These are phyloP conservation scores for Rhinocladiella similis DNA, from an alignment of 2,329 filamentous ascomycete species.

Conservation along the genomic window DNA sequence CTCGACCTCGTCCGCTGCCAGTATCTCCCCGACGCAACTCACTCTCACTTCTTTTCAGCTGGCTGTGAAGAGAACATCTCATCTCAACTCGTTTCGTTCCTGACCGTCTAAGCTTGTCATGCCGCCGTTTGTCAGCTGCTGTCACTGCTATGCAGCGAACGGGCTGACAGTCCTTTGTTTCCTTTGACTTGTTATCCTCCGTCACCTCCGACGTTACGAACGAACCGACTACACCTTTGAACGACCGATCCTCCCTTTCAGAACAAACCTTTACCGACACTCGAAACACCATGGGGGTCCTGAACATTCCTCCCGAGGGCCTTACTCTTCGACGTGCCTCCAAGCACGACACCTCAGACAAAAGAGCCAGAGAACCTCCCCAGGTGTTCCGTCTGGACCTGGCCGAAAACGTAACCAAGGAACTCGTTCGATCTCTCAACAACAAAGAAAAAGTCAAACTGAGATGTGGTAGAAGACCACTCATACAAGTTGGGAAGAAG, in stretches of 20 bases:
- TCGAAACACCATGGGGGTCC: conserved; percentile 20
- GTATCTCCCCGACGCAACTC: conserved; percentile 9
- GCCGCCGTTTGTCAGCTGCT: conserved; percentile 17
- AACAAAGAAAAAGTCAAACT: conserved; percentile 45
- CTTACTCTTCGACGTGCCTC: conserved; percentile 12
- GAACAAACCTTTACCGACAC: not conserved
- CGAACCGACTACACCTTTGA: conserved; percentile 5
- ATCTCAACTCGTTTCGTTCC: conserved; percentile 12
- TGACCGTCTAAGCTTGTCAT: conserved; percentile 15
- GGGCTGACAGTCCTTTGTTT: conserved; percentile 6
- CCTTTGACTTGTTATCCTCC: conserved; percentile 12
- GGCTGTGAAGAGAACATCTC: not conserved
- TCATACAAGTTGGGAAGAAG: conserved; percentile 59
- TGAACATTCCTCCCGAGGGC: conserved; percentile 23
- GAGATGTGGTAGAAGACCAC: conserved; percentile 51
- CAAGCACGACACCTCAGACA: conserved; percentile 4
- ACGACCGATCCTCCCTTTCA: not conserved
- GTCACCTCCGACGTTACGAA: not conserved
- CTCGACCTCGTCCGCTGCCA: conserved; percentile 11
- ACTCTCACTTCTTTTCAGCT: conserved; percentile 7
- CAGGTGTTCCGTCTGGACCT: conserved; percentile 51
- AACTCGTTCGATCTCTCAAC: conserved; percentile 45
- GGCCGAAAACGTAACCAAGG: conserved; percentile 45
- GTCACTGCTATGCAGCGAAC: conserved; percentile 25
- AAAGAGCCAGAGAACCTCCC: conserved; percentile 31